These are phyloP conservation scores for Dioscorea zingiberensis DNA, from an alignment of 106 monocot species.

Conservation along the genomic window DNA sequence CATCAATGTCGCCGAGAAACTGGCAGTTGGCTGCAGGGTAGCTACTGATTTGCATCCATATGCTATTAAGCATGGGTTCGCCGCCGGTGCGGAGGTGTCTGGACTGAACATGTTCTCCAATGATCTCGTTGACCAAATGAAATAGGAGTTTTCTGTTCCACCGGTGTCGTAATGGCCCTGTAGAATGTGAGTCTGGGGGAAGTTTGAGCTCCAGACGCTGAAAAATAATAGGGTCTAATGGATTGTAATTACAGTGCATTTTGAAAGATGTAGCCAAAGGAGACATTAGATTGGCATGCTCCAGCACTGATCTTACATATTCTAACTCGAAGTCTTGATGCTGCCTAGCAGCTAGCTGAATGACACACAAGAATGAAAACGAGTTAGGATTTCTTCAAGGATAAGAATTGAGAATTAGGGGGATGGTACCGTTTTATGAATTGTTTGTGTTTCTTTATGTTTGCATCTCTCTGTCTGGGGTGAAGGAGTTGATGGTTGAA, in stretches of 20 bases:
- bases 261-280: constrained; percentile 2
- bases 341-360: too few species aligned
- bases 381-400: too few species aligned
- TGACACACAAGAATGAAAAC: too few species aligned
- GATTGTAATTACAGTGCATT: constrained; percentile 49
- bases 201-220: constrained; percentile 65
- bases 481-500: too few species aligned
- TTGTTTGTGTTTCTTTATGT: too few species aligned
- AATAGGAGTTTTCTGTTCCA: constrained; percentile 91
- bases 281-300: constrained; percentile 28
- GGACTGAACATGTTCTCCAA: constrained; percentile 28
- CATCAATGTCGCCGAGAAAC: constrained; percentile 44
- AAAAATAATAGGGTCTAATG: constrained; percentile 72
- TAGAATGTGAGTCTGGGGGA: neutral
- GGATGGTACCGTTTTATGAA: too few species aligned
- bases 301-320: constrained; percentile 54
- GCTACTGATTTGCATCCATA: constrained; percentile 37
- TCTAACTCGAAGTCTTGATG: constrained; percentile 38
- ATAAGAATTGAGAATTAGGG: too few species aligned
- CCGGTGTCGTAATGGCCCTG: constrained; percentile 33
- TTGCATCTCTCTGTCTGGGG: too few species aligned
- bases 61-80: neutral
- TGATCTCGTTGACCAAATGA: constrained; percentile 65
- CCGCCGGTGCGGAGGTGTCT: neutral
- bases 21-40: constrained; percentile 47